These are phyloP conservation scores for Penicillium italicum DNA, from an alignment of 2,329 filamentous ascomycete genomes.

Conservation along the genomic window DNA sequence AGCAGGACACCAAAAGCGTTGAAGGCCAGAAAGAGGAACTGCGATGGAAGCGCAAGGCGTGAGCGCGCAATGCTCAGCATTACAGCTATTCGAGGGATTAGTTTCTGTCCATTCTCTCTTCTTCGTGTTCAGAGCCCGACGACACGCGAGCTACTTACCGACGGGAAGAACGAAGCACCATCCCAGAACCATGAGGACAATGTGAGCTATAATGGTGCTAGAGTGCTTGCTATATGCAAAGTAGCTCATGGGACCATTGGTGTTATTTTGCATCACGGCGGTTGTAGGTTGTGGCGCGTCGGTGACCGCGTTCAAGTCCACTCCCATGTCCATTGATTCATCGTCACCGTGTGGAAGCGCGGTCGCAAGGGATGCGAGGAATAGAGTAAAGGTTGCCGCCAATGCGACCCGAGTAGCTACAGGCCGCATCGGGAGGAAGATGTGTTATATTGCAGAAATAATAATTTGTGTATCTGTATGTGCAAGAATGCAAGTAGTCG, in stretches of 20 bases:
- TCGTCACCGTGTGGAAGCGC: conserved; percentile 36
- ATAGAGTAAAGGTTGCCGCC: conserved; percentile 18
- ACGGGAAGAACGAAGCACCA: conserved; percentile 72
- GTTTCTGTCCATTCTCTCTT: background rate
- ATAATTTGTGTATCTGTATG: conserved; percentile 5
- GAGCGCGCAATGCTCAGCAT: conserved; percentile 83
- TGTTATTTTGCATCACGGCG: conserved; percentile 12
- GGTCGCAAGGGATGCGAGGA: conserved; percentile 30
- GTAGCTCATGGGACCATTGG: conserved; percentile 43
- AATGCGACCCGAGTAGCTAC: conserved; percentile 26
- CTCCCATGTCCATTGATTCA: conserved; percentile 29
- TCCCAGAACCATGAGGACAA: conserved; percentile 64
- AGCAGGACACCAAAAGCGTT: conserved; percentile 64
- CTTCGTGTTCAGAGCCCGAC: background rate
- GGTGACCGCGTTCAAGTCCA: conserved; percentile 19
- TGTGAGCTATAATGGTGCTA: conserved; percentile 62
- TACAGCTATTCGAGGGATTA: conserved; percentile 55
- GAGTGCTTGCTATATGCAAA: conserved; percentile 42
- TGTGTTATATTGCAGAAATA: background rate
- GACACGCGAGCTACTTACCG: conserved; percentile 50
- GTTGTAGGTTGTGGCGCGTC: conserved; percentile 14
- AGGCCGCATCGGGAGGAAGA: conserved; percentile 23
- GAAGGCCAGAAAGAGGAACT: conserved; percentile 63
- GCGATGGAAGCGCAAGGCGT: conserved; percentile 64
- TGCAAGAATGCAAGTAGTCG: background rate